A percentile compares a stretch with the other conserved stretches of the same genome.
These are phyloP conservation scores for Draba incana DNA, from an alignment of 345 rosid species.

Conservation along the genomic window DNA sequence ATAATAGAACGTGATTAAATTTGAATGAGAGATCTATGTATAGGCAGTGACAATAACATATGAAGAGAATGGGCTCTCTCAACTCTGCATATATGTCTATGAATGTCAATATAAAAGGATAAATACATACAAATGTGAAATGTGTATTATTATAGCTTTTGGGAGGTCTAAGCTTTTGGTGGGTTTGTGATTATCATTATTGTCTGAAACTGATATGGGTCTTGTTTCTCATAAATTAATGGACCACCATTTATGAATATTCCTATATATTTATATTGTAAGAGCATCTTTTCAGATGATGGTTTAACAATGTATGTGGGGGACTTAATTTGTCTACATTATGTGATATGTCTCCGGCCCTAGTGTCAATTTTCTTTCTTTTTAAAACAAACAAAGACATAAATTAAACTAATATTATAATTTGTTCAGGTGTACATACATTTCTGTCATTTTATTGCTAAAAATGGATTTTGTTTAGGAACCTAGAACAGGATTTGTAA, in stretches of 20 bases:
- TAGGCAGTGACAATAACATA: conserved; percentile 33
- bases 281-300: conserved; percentile 43
- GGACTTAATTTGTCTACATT: conserved; percentile 22
- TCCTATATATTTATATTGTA: conserved; percentile 18
- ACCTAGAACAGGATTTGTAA: neutral
- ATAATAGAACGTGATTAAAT: neutral
- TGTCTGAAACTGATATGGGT: conserved; percentile 46
- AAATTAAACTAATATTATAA: neutral
- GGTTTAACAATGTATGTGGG: conserved; percentile 39
- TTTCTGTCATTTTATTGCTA: conserved; percentile 17
- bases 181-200: conserved; percentile 40
- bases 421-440: neutral
- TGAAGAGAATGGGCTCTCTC: conserved; percentile 38
- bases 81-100: conserved; percentile 14
- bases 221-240: conserved; percentile 30
- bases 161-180: conserved; percentile 40
- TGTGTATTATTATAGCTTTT: conserved; percentile 37
- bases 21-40: conserved; percentile 6
- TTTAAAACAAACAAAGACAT: conserved; percentile 15
- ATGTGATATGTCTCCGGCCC: conserved; percentile 28
- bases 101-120: conserved; percentile 27
- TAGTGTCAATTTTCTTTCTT: conserved; percentile 24
- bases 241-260: conserved; percentile 45
- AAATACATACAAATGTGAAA: conserved; percentile 34
- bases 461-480: neutral